Base-by-base conservation (phyloP, 2,329 filamentous ascomycete species). In the Malbranchea zuffiana region DNA sequence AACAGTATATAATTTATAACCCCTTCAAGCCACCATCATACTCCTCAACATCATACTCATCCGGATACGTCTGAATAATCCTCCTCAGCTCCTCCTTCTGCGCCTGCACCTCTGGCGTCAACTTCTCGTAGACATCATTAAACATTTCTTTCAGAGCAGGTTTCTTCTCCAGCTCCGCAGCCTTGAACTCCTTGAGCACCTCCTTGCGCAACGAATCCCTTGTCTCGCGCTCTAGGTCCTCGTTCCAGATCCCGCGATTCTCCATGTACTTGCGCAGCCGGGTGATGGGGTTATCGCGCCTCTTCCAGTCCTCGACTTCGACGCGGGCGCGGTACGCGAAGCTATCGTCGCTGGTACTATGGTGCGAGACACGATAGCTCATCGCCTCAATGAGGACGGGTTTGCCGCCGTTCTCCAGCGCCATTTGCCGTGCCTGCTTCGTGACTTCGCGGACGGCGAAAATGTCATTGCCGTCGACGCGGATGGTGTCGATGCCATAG, bases 341-440 rank as follows among this genome's bases (percentile, higher is more conserved):
- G 17, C 82, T 90, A 62, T 98, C 90, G 54, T 98, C 90, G 0
- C 82, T 90, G 1, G 90, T 98, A 60, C 85, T 94, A 65, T 98
- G 90, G 56, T 98, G 86, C 5, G 83, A 88, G 28, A 96, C 87
- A n/a, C 90, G 85, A 62, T 98, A 98, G 16, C 83, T 88, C 83
- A 98, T 93, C 39, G 86, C 86, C 62, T 98, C 90, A 26, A 98
- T 80, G 5, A 98, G 66, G 0, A 98, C 74, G 0, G 85, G 86
- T 44, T 74, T 76, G 3, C 84, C 82, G n/a, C 83, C 84, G 28
- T 83, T 77, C 39, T 80, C 67, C 3, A 96, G 69, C 0, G 88
- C 87, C 52, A 88, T 74, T 32, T 74, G 70, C 2, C 87, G 74
- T 0, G 90, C 90, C 55, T 74, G 73, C 52, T 75, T 75, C 16